Percentiles rank a stretch among this genome's conserved stretches.
These are phyloP conservation scores for Phialocephala subalpina DNA, from an alignment of 2,329 filamentous ascomycete genomes.

Conservation along the genomic window DNA sequence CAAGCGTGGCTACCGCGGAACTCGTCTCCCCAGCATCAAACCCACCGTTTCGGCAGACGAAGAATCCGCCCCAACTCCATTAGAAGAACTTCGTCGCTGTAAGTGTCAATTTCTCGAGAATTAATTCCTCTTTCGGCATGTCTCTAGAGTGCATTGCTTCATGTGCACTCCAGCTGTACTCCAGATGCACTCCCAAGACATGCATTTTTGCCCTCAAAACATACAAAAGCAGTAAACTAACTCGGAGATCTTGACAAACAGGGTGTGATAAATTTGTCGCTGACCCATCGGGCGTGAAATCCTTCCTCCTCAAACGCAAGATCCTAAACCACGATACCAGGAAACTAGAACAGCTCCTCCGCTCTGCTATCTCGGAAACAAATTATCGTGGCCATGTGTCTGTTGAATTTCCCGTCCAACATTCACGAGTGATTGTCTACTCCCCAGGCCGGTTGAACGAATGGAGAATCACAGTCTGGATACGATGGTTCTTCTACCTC, in stretches of 20 bases:
- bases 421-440: constrained; percentile 67
- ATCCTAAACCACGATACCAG: constrained; percentile 69
- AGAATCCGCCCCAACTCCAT: constrained; percentile 32
- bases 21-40: constrained; percentile 60
- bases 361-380: constrained; percentile 65
- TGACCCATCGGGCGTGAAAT: constrained; percentile 63
- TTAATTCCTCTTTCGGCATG: no score
- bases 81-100: constrained; percentile 46
- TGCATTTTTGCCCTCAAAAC: no score
- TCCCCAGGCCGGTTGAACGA: constrained; percentile 67
- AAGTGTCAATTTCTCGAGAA: no score
- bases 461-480: constrained; percentile 70
- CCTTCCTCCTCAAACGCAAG: constrained; percentile 58
- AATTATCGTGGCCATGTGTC: constrained; percentile 71
- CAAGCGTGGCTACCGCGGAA: constrained; percentile 71
- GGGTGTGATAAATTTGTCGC: constrained; percentile 75
- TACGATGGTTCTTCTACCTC: constrained; percentile 70
- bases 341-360: constrained; percentile 58
- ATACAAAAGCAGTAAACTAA: no score
- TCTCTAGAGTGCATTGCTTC: no score
- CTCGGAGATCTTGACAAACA: no score
- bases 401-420: constrained; percentile 66
- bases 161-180: no score
- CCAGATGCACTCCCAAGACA: no score
- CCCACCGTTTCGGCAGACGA: constrained; percentile 47